Base-by-base conservation (phyloP, 2,329 filamentous ascomycete species). In the Paecilomyces variotii region DNA sequence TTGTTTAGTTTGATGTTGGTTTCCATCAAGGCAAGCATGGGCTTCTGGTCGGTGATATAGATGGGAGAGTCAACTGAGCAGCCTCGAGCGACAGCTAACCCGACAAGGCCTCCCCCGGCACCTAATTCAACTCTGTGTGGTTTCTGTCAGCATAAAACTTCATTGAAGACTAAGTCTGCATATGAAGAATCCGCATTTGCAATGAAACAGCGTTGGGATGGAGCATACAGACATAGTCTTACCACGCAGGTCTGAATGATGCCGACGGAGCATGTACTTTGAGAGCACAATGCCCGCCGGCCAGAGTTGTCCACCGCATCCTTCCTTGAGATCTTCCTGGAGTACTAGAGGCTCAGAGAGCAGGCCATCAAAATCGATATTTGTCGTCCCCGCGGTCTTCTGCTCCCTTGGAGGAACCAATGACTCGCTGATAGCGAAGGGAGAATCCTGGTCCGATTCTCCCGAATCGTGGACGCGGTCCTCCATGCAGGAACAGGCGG, bases 271-370 rank as follows among this genome's bases (percentile, higher is more conserved):
- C 82, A 97, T 83, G 71, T 97, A 95, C 74, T 88, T 90, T 24
- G 89, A 84, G 56, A 99, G 80, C 14, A 94, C 84, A 85, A 96
- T 89, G 10, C 94, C 94, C 0, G 93, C 93, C 2, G 92, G 93
- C 94, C 94, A 97, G 10, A 95, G 82, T 75, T 95, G 90, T 2
- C 94, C 94, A 54, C 94, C 94, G 73, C 94, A 97, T 61, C 94
- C 94, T 62, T 89, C 85, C 59, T 84, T 85, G 54, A 96, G 82
- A 74, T 97, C 92, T 73, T 97, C 91, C 68, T 90, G 88, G 14
- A 97, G 83, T 60, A 83, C 80, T 61, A 97, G 81, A 52, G 89
- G 86, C 54, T 82, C 78, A 24, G 80, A 74, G 34, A 97, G 80
- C 56, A 94, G 82, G 45, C 89, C 88, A 62, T 89, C 87, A 69